These are phyloP conservation scores for Funneliformis caledonium DNA, from an alignment of 371 early-diverging fungal genomes.

Conservation along the genomic window DNA sequence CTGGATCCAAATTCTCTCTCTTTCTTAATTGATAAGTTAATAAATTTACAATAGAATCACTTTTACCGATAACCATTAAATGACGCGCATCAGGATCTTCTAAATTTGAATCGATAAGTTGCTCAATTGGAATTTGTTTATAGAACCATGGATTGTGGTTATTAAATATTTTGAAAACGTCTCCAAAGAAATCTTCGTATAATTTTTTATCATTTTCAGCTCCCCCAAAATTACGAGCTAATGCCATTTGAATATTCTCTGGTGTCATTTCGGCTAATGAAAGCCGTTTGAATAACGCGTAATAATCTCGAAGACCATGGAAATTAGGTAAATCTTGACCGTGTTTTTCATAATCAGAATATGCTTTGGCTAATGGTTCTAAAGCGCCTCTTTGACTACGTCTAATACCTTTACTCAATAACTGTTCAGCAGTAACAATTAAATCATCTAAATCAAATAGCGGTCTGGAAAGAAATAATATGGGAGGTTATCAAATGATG, in stretches of 20 bases:
- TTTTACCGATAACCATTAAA: constrained; percentile 41
- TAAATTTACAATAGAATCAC: constrained; percentile 34
- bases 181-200: constrained; percentile 20
- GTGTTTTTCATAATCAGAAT: constrained; percentile 11
- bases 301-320: constrained; percentile 31
- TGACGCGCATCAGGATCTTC: constrained; percentile 34
- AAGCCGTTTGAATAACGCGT: constrained; percentile 26
- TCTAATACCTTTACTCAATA: neutral
- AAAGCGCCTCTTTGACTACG: neutral
- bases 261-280: neutral
- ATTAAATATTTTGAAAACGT: neutral
- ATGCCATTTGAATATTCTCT: neutral
- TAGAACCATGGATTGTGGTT: neutral
- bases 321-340: neutral
- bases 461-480: neutral
- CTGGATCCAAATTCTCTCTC: constrained; percentile 29
- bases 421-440: neutral
- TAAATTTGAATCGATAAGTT: constrained; percentile 19
- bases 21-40: constrained; percentile 22
- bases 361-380: constrained; percentile 12
- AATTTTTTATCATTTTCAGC: neutral
- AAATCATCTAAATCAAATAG: constrained; percentile 17
- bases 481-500: no score
- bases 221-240: constrained; percentile 40
- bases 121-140: constrained; percentile 9